Base-by-base conservation (phyloP, 257 asterid genomes). In the Salvia hispanica region DNA sequence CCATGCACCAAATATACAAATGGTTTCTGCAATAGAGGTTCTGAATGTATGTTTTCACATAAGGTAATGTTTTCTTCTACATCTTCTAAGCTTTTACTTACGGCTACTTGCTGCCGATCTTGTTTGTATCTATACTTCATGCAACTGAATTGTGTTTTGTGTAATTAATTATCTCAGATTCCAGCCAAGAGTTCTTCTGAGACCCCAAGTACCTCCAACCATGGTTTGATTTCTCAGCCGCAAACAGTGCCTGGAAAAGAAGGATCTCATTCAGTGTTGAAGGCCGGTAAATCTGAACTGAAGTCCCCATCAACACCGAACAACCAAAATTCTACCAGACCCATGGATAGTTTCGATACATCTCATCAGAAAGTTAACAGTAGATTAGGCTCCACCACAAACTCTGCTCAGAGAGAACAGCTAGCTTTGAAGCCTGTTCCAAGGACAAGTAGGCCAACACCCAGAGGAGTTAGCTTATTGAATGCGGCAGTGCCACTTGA, bases 21-120 rank as follows among this genome's bases (percentile, higher is more conserved):
- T 2, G 95, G 96, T 64, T 88, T 79, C 82, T 93, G 99, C 79
- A 71, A 67, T 75, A 85, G 99, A 81, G 95, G 97, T 66, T 78
- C 90, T 66, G 80, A 77, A 52, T 93, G 99, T 72, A 74, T 86
- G 86, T 93, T 93, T 69, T 90, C 97, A 14, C 99, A 93, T 55
- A 76, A 84, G 95, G 97, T 90, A 78, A 75, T 46, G 16, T 25
- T 39, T 71, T 67, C 83, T 50, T 53, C 62, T 46, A n/a, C 44
- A 43, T 56, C 16, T 71, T 67, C 13, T 61, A 25, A 59, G 51
- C 15, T 72, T 56, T 48, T 12, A 31, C 15, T 51, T 9, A 53
- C 39, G 62, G 1, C 42, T 59, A 44, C 46, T 46, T 67, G 37
- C 66, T 75, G 28, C 47, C 11, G 51, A 40, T 50, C 66, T 58